Evolutionary conservation across 768 basidiomycete genomes (phyloP), one percentile per base, ranked within the genome.

Genomic region (Phlebiopsis flavidoalba): DNA sequence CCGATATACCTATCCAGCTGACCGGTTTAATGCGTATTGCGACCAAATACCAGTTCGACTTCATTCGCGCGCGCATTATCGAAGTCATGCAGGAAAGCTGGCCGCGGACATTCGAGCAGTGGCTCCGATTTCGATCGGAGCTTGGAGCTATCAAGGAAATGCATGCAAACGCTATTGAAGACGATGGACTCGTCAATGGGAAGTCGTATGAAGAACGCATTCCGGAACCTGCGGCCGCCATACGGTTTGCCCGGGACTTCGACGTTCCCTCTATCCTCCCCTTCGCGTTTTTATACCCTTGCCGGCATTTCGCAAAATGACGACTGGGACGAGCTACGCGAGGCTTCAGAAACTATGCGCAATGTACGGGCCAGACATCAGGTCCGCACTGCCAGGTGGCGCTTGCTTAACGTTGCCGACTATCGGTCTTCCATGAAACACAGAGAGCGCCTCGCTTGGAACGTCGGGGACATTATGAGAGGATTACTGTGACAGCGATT

Each of bases 41-140:
- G 8, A 64, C 59, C 58, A 73, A 73, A 55, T 73, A 71, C 58
- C 64, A 69, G 48, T 65, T 70, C 47, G 67, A 70, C 12, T 14
- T 62, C 4, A 57, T 72, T 8, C 64, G 69, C 26, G 48, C 63
- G 4, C n/a, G 63, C 10, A 63, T 73, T 49, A 57, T 70, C 47
- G 24, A 64, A 8, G 52, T 63, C 19, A 55, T 72, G 17, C 54
- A 58, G n/a, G 65, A 63, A 31, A 68, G 69, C 56, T 73, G 72
- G 71, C 72, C 72, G n/a, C 49, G 21, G 8, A 60, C 66, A 10
- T 64, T 71, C 43, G 22, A 45, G 26, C 5, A 57, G 7, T 57
- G 55, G 40, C 53, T 37, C 11, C 53, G 53, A 2, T 37, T 54
- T 17, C 12, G n/a, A 5, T n/a, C 26, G 7, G 53, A 54, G 35